phyloP scores from a whole-genome alignment of 306 rosid species.

The Cucurbita maxima region DNA sequence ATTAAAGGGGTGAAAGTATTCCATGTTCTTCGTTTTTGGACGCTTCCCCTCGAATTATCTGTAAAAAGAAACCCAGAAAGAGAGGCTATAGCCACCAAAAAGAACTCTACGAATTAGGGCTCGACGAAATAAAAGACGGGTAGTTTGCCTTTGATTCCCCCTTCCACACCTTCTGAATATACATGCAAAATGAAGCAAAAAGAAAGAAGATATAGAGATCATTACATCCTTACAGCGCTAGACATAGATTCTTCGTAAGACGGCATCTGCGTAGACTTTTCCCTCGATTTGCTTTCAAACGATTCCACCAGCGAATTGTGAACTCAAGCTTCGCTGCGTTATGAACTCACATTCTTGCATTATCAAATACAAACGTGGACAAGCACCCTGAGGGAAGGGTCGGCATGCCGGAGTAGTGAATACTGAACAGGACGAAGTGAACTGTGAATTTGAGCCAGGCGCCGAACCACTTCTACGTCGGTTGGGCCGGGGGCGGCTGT shows the following conservation, averaged over 20 bases:
- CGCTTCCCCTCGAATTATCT: slow-evolving; percentile 48
- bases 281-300: slow-evolving; percentile 31
- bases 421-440: background rate
- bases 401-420: background rate
- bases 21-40: slow-evolving; percentile 21
- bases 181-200: background rate
- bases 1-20: slow-evolving; percentile 21
- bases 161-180: slow-evolving; percentile 86
- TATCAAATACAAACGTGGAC: too few relatives aligned
- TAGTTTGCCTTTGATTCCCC: slow-evolving; percentile 79
- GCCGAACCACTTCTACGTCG: background rate
- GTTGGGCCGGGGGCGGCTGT: background rate
- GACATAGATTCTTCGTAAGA: slow-evolving; percentile 49
- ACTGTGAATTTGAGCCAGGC: too few relatives aligned
- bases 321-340: slow-evolving; percentile 55
- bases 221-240: background rate
- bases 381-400: background rate
- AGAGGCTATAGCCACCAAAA: background rate
- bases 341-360: slow-evolving; percentile 58
- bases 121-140: background rate
- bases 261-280: slow-evolving; percentile 28
- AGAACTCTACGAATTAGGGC: background rate
- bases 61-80: slow-evolving; percentile 10
- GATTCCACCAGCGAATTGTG: slow-evolving; percentile 55
- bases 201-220: background rate